Base-by-base conservation (phyloP, 108 stramenopile genomes). In the Chaetoceros tenuissimus region DNA sequence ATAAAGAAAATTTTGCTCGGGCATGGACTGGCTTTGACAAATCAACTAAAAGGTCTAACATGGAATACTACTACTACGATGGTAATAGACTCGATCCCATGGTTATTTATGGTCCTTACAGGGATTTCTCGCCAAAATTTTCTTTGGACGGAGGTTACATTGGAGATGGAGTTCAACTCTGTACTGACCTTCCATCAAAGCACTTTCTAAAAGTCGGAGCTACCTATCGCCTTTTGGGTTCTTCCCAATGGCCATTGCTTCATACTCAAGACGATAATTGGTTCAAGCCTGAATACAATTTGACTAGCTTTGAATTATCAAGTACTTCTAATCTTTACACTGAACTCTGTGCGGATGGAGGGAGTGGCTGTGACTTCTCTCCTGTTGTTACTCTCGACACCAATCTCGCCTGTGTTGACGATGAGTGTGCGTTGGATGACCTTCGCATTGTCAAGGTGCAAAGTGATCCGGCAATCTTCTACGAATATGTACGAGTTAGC, bases 91-190 rank as follows among this genome's bases (percentile, higher is more conserved):
- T 69, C 18, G 69, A 70, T 58, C 63, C 63, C 34, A 56, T 70
- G 55, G 28, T 57, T 7, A 65, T 79, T 29, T 31, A 62, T 28
- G 52, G 53, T 17, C 57, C 57, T 1, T 69, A 50, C 21, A 56
- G 81, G 20, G 87, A 89, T 67, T 53, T 46, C 10, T 83, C 83
- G 54, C 87, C 87, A 24, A 89, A 89, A 51, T 28, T n/a, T 61
- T 53, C 70, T 25, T 48, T 69, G 8, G 50, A 66, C 40, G 21
- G 55, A 24, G 66, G 55, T 21, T 72, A 67, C 55, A 72, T 72
- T 29, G 71, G 71, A 21, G 66, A 67, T 63, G 25, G 61, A 44
- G 50, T 44, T n/a, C 71, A 65, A 46, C 61, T 66, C 0, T 72
- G 71, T 31, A 49, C 48, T 10, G 67, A 73, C 40, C 64, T 43